Conservation (phyloP, 2,329 filamentous ascomycete genomes). For the Diaporthe vaccinii region DNA sequence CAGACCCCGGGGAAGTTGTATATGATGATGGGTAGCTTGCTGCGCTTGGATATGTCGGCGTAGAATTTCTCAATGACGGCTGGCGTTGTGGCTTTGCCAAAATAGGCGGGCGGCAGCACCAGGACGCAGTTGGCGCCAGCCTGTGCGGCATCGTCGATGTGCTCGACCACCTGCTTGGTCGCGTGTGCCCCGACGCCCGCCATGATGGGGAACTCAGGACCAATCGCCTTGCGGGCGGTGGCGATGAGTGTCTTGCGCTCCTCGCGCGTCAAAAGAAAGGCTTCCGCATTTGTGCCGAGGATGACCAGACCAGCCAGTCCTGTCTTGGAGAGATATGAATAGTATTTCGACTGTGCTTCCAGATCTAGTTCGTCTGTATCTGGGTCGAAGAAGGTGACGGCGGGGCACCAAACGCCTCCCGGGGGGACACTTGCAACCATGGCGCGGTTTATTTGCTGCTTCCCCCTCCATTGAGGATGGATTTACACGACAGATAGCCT, state of each 20-base stretch:
- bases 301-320: slow-evolving; percentile 66
- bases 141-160: slow-evolving; percentile 65
- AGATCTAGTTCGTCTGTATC: slow-evolving; percentile 62
- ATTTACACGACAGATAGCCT: background rate
- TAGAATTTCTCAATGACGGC: slow-evolving; percentile 70
- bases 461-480: background rate
- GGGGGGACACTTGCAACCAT: slow-evolving; percentile 46
- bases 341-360: slow-evolving; percentile 63
- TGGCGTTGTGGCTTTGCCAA: slow-evolving; percentile 71
- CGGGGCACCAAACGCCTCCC: slow-evolving; percentile 63
- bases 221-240: slow-evolving; percentile 63
- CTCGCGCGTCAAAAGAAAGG: slow-evolving; percentile 64
- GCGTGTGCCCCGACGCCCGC: slow-evolving; percentile 72
- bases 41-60: slow-evolving; percentile 62
- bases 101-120: slow-evolving; percentile 71
- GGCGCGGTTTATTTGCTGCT: background rate
- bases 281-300: slow-evolving; percentile 68
- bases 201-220: slow-evolving; percentile 67
- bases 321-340: slow-evolving; percentile 62
- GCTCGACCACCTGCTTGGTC: slow-evolving; percentile 70
- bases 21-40: slow-evolving; percentile 67
- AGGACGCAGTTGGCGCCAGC: slow-evolving; percentile 72
- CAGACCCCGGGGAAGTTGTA: slow-evolving; percentile 76
- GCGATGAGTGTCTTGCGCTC: slow-evolving; percentile 67
- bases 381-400: slow-evolving; percentile 67